Base-by-base conservation (phyloP, 1,284 basidiomycete species). In the Ustilago bromivora region DNA sequence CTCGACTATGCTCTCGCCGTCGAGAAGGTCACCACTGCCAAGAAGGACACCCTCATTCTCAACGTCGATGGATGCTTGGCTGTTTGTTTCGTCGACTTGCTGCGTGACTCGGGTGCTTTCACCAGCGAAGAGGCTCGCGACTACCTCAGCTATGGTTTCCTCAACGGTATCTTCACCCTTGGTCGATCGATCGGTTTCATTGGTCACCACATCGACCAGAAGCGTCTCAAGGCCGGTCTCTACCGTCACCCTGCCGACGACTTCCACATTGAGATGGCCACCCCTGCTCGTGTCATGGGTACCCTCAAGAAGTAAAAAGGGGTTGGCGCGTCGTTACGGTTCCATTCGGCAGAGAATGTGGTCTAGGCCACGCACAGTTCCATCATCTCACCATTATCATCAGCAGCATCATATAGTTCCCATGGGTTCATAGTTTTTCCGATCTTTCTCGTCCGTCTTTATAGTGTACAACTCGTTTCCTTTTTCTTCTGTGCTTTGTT, bases 1-100 rank as follows among this genome's bases (percentile, higher is more conserved):
- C 92, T 99, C 86, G 96, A 99, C 89, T 99, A 98, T 85, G 96
- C 96, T n/a, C 91, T 98, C 69, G 95, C 94, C 52, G 95, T 98
- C 79, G 96, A 99, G 90, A 95, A 94, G 88, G 96, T 98, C 66
- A 98, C 96, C 47, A 96, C 95, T 54, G 89, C 94, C 67, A 99
- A 99, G 92, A 98, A 98, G 89, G 95, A 96, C 87, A 96, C 95
- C 43, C 91, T 80, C 36, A 75, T 77, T 51, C 72, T 65, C 62
- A 78, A 57, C 89, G 96, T 98, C 82, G 96, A 98, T 82, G 96
- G 96, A 56, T 96, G 95, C 87, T 96, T 99, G 78, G 96, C 96
- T 56, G 96, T 96, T 76, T 97, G 93, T 89, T 98, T 99, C 89
- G 94, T 96, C 84, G 96, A 98, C 88, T 89, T 99, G 67, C 91